These are phyloP conservation scores for Fusarium sacchari DNA, from an alignment of 2,329 filamentous ascomycete species.

Conservation along the genomic window DNA sequence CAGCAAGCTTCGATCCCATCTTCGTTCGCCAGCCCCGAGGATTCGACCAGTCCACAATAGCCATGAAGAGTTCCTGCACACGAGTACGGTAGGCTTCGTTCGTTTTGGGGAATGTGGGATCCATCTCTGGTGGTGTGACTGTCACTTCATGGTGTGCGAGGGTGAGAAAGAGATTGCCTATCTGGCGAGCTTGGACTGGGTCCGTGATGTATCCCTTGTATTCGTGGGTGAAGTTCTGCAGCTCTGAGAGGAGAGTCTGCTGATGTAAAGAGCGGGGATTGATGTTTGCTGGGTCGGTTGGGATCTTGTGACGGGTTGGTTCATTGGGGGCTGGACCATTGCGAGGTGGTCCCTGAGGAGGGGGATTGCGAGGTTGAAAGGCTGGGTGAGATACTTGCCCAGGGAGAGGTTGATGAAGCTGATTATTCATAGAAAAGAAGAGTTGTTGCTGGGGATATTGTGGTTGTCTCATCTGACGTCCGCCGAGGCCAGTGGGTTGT, in stretches of 20 bases:
- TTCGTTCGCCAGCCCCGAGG: slow-evolving; percentile 31
- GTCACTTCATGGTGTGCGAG: background rate
- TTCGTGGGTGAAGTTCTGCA: background rate
- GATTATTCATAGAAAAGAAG: background rate
- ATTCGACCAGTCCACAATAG: slow-evolving; percentile 35
- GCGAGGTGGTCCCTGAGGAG: background rate
- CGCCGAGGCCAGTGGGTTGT: background rate
- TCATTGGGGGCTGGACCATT: background rate
- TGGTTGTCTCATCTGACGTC: too few species aligned
- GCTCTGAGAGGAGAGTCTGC: background rate
- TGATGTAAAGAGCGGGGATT: background rate
- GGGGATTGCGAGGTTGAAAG: background rate
- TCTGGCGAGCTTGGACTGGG: background rate
- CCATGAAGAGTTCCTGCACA: slow-evolving; percentile 30
- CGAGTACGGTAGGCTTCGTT: background rate
- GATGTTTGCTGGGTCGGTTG: background rate
- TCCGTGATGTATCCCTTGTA: slow-evolving; percentile 22
- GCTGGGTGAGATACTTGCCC: background rate
- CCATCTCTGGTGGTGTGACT: background rate
- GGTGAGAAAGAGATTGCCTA: slow-evolving; percentile 1
- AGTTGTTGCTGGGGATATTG: background rate
- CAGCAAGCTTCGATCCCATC: slow-evolving; percentile 22
- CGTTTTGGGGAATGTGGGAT: slow-evolving; percentile 18
- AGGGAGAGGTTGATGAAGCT: background rate
- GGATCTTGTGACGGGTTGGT: background rate